Percentiles rank a stretch among this genome's conserved stretches.
phyloP scores from a whole-genome alignment of 805 yeast species.

The Jamesozyma piceae region DNA sequence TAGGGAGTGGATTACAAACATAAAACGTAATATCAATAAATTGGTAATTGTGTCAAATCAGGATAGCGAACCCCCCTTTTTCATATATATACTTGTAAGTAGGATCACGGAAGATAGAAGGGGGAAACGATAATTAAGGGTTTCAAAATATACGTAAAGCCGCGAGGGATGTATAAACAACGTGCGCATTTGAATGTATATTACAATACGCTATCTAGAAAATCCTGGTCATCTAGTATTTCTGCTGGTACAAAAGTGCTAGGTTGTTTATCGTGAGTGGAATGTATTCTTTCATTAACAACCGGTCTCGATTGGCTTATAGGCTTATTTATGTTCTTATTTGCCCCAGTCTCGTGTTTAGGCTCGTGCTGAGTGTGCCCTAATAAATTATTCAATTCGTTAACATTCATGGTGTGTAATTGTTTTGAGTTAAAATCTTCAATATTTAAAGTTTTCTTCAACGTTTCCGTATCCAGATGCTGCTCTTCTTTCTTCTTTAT shows the following conservation, averaged over 20 bases:
- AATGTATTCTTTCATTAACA: background rate
- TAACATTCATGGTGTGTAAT: slow-evolving; percentile 3
- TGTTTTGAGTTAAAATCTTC: background rate
- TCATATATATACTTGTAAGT: too few relatives aligned
- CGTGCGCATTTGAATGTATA: too few relatives aligned
- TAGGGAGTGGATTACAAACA: too few relatives aligned
- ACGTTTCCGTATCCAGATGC: background rate
- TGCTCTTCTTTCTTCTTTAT: slow-evolving; percentile 5
- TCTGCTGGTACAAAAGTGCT: slow-evolving; percentile 16
- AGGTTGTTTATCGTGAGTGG: too few relatives aligned
- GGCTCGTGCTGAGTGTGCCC: background rate
- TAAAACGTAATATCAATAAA: too few relatives aligned
- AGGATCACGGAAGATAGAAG: too few relatives aligned
- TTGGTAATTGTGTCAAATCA: too few relatives aligned
- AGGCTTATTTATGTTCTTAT: background rate
- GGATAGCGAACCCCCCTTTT: too few relatives aligned
- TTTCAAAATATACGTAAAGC: too few relatives aligned
- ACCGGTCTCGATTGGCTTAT: background rate
- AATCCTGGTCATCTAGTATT: slow-evolving; percentile 20
- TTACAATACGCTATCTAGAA: slow-evolving; percentile 21
- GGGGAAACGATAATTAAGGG: too few relatives aligned
- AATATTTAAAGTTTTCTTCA: background rate
- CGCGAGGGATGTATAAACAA: too few relatives aligned
- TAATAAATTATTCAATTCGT: slow-evolving; percentile 1
- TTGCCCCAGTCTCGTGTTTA: background rate